Base-by-base conservation (phyloP, 108 stramenopile genomes). In the Nitzschia sp. region DNA sequence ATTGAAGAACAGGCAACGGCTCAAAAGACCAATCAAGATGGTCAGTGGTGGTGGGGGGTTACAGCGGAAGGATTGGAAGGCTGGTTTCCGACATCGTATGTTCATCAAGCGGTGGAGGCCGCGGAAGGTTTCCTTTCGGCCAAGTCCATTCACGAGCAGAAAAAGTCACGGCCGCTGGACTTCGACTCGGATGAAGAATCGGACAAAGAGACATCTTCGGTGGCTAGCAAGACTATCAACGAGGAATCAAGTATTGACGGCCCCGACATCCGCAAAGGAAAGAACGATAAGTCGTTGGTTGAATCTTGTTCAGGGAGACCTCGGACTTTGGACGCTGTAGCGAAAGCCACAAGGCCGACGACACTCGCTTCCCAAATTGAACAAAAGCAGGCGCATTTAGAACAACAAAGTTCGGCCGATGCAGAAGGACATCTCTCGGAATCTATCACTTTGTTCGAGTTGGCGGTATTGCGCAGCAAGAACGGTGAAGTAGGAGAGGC, bases 121-220 rank as follows among this genome's bases (percentile, higher is more conserved):
- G 82, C 78, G 0, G 82, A 79, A 67, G 75, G 77, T 24, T 83
- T 83, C 47, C 66, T 83, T 2, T 79, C 82, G 5, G 82, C 78
- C 13, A 68, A 72, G 48, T 38, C 78, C 6, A 76, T 83, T 32
- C 82, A 83, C 45, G 69, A 79, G 15, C 65, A 54, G 24, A 64
- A 63, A 2, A 76, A 74, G 32, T 61, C 66, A 11, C 49, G 67
- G 2, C 81, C 81, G 19, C 61, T 82, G 23, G 81, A 82, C 54
- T 68, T 74, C 33, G 75, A 76, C 55, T 76, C 72, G 0, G 72
- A 73, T 28, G 72, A 74, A 26, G 75, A 77, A 46, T 59, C 68
- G 8, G 72, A 69, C 30, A 46, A 2, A 36, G 64, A 24, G 21
- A 24, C 36, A 35, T 66, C 62, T 18, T 32, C 11, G 2, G 8